Percentiles rank a stretch among this genome's conserved stretches.
These are phyloP conservation scores for Russula vinacea DNA, from an alignment of 768 basidiomycete species.

Conservation along the genomic window DNA sequence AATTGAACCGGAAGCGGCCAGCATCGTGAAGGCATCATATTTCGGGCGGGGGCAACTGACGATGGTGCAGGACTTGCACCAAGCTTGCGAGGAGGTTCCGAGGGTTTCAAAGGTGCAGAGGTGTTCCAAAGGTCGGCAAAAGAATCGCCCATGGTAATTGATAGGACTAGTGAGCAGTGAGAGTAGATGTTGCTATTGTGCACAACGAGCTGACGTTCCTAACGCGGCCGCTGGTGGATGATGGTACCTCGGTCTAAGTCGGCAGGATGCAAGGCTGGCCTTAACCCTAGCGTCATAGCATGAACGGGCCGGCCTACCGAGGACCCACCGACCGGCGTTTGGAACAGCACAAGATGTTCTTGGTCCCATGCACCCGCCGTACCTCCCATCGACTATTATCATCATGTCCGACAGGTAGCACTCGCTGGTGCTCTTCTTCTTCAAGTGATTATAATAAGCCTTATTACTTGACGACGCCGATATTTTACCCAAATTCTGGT, in stretches of 20 bases:
- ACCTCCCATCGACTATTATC: neutral
- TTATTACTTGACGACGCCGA: conserved; percentile 89
- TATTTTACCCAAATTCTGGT: conserved; percentile 93
- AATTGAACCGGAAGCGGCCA: conserved; percentile 45
- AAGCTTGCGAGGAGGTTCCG: conserved; percentile 45
- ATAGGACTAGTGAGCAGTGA: neutral
- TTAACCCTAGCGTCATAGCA: conserved; percentile 18
- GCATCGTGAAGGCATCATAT: conserved; percentile 57
- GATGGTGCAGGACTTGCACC: conserved; percentile 36
- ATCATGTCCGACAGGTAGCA: neutral
- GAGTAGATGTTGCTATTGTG: neutral
- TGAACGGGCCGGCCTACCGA: neutral
- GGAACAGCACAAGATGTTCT: conserved; percentile 9
- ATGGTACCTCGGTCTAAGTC: neutral
- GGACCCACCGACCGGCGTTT: neutral
- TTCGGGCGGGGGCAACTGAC: conserved; percentile 41
- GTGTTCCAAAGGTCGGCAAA: conserved; percentile 77
- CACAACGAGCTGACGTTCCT: neutral
- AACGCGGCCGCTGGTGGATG: neutral
- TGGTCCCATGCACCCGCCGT: conserved; percentile 5
- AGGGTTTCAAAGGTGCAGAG: conserved; percentile 53
- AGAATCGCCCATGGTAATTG: conserved; percentile 56
- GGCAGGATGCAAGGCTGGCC: neutral
- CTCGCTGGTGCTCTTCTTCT: conserved; percentile 1
- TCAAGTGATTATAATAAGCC: conserved; percentile 11